A percentile compares a stretch with the other conserved stretches of the same genome.
phyloP scores from a whole-genome alignment of 2,329 filamentous ascomycete species.

The Trichoderma koningiopsis region DNA sequence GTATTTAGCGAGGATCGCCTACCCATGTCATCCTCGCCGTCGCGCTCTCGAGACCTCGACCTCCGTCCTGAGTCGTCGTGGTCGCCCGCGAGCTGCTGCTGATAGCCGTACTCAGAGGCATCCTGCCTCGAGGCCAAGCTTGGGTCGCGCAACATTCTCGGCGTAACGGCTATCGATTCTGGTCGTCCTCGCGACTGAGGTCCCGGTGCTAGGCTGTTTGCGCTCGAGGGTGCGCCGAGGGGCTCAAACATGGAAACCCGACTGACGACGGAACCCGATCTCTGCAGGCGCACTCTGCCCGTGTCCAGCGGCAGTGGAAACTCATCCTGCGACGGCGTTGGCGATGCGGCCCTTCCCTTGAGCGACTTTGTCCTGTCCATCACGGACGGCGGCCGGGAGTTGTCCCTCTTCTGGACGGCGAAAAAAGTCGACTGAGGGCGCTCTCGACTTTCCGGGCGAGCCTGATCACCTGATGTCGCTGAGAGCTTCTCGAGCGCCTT shows the following conservation, averaged over 20 bases:
- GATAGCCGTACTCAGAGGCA: constrained; percentile 48
- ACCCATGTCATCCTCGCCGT: constrained; percentile 42
- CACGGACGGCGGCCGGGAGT: constrained; percentile 50
- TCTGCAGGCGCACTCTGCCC: constrained; percentile 38
- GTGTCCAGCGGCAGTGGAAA: constrained; percentile 44
- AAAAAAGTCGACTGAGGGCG: constrained; percentile 59
- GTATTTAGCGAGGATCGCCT: constrained; percentile 62
- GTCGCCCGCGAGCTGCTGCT: constrained; percentile 62
- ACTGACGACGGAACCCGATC: constrained; percentile 58
- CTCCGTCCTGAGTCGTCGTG: constrained; percentile 45
- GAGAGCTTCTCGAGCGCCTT: constrained; percentile 86
- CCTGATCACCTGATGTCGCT: constrained; percentile 39
- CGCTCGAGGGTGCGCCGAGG: constrained; percentile 29
- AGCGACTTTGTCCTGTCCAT: constrained; percentile 48
- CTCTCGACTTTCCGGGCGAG: constrained; percentile 36
- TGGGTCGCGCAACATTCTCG: constrained; percentile 74
- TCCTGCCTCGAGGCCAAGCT: constrained; percentile 46
- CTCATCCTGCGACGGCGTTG: constrained; percentile 48
- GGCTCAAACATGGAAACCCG: constrained; percentile 59
- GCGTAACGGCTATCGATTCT: constrained; percentile 86
- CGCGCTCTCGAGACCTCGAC: constrained; percentile 41
- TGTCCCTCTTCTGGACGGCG: constrained; percentile 57
- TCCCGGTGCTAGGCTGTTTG: constrained; percentile 32
- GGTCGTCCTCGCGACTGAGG: constrained; percentile 52
- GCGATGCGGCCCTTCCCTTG: constrained; percentile 36